Conservation (phyloP, 169 alveolate species). For the Cryptosporidium canis region DNA sequence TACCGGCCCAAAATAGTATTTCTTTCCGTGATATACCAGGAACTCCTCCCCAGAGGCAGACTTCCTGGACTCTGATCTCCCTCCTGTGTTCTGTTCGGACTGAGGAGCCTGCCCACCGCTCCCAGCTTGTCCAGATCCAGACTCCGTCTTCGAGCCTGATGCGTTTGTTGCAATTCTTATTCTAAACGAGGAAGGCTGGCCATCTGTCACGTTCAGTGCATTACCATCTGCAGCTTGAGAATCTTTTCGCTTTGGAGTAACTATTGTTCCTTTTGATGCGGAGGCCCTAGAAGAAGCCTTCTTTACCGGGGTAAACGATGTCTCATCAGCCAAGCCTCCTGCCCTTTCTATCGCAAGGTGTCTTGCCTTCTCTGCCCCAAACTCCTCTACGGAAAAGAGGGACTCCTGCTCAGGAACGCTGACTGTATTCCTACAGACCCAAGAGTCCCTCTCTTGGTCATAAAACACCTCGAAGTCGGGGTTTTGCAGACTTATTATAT, state of each 20-base stretch:
- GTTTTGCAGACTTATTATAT: background rate
- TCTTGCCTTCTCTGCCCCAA: conserved; percentile 49
- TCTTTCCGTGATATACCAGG: conserved; percentile 56
- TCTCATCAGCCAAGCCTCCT: conserved; percentile 41
- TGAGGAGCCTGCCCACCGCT: background rate
- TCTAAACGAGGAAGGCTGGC: conserved; percentile 40
- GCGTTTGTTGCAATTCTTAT: conserved; percentile 27
- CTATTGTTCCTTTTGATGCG: background rate
- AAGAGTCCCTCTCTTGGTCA: conserved; percentile 49
- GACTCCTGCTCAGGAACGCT: conserved; percentile 21
- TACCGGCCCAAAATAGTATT: conserved; percentile 69
- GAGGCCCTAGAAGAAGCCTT: conserved; percentile 4
- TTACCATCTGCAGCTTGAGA: background rate
- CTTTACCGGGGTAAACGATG: conserved; percentile 39
- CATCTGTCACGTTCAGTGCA: background rate
- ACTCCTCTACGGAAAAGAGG: conserved; percentile 34
- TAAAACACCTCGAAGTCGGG: conserved; percentile 45
- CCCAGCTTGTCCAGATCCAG: background rate
- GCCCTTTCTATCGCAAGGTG: conserved; percentile 59
- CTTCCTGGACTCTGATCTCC: conserved; percentile 35
- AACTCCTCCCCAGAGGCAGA: conserved; percentile 34
- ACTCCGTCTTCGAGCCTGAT: conserved; percentile 1
- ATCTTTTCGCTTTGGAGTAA: conserved; percentile 38
- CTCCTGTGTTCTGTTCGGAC: conserved; percentile 13
- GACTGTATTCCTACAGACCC: conserved; percentile 30